Conservation (phyloP, 306 rosid species). For the Ochetophila trinervis region DNA sequence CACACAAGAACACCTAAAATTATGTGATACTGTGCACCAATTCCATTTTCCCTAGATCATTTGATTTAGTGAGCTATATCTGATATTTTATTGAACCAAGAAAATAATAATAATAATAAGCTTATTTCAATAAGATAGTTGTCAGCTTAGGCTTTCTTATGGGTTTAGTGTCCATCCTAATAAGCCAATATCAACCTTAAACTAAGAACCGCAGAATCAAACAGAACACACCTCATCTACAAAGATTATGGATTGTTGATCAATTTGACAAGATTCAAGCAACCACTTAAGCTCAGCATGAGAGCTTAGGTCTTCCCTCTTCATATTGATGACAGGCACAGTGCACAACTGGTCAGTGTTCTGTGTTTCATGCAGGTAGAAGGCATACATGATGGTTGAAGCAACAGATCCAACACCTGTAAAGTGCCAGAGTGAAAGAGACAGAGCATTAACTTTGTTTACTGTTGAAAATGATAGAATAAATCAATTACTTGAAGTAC, state of each 20-base stretch:
- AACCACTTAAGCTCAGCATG: slow-evolving; percentile 79
- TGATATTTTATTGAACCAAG: not conserved
- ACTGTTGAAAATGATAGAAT: too few species aligned
- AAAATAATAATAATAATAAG: not conserved
- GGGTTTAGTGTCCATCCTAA: not conserved
- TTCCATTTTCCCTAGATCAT: not conserved
- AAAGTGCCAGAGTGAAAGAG: slow-evolving; percentile 10
- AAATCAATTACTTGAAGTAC: too few species aligned
- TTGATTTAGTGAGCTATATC: not conserved
- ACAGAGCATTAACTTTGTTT: too few species aligned
- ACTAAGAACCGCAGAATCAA: not conserved
- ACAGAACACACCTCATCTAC: slow-evolving; percentile 64
- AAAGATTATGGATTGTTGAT: slow-evolving; percentile 62
- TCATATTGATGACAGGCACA: slow-evolving; percentile 74
- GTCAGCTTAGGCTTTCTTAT: not conserved
- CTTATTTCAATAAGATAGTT: not conserved
- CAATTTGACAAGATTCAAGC: slow-evolving; percentile 78
- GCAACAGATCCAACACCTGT: slow-evolving; percentile 74
- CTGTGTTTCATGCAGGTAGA: slow-evolving; percentile 58
- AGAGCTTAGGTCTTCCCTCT: slow-evolving; percentile 55
- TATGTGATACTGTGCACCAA: not conserved
- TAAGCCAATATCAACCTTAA: too few species aligned
- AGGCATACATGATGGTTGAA: slow-evolving; percentile 72
- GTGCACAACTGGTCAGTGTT: slow-evolving; percentile 50
- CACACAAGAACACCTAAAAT: too few species aligned